Base-by-base conservation (phyloP, 1,139 yeast genomes). In the Magnusiomyces fungicola region DNA sequence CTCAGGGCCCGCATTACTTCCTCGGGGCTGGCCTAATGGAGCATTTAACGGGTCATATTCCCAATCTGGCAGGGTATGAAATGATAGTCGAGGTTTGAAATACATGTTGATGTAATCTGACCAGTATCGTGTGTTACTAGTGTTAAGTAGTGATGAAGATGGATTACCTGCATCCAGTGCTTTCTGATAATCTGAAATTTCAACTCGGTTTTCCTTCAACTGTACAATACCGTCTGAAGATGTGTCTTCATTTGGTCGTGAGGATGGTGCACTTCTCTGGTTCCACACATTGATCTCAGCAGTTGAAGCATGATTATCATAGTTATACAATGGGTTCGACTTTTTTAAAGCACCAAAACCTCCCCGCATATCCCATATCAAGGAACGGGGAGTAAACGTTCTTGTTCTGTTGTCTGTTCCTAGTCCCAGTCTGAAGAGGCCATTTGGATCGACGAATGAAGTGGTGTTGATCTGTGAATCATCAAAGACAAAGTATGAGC, bases 331-430 rank as follows among this genome's bases (percentile, higher is more conserved):
- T 25, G 55, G 47, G 43, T 53, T 60, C 43, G 58, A 58, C 46
- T 59, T 55, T 45, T 55, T 55, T 53, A 66, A 55, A 12, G 62
- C 55, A 33, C 71, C 69, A 55, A 60, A 61, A 25, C 72, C 71
- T 27, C 71, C 66, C 53, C 67, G 57, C 55, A 81, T 75, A 56
- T 92, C 97, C 79, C 90, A 88, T 14, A 89, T 61, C 45, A 89
- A 61, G 0, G 88, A 79, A 49, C 97, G 68, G 0, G 98, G 97
- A 14, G 83, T 74, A 61, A 80, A 88, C 46, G 83, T 83, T n/a
- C 75, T 72, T 0, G 76, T 68, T 30, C 73, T 67, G 1, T 68
- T 61, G n/a, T 65, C 58, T 3, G 59, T 55, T 23, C 69, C 67
- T 52, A 64, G 61, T 48, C 71, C 76, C 30, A 70, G 69, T 50